Conservation (phyloP, 1,284 basidiomycete species). For the Kalmanozyma brasiliensis region DNA sequence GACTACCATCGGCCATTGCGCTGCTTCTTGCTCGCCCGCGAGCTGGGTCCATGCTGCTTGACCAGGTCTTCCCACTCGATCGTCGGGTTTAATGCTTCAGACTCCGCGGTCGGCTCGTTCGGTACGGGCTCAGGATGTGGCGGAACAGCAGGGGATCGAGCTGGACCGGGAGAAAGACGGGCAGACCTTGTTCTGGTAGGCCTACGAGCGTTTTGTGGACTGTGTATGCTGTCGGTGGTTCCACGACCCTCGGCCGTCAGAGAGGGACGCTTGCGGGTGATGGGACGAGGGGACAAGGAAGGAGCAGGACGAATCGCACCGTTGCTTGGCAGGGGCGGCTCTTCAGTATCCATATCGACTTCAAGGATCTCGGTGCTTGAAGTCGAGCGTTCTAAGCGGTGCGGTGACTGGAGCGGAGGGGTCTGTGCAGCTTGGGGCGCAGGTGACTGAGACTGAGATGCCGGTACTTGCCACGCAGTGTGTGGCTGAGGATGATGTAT, state of each 20-base stretch:
- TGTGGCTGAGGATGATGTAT: neutral
- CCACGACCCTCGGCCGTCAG: constrained; percentile 15
- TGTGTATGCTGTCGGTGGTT: constrained; percentile 39
- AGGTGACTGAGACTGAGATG: neutral
- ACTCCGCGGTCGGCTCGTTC: neutral
- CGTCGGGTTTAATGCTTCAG: constrained; percentile 26
- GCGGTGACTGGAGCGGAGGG: no score
- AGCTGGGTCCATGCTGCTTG: constrained; percentile 9
- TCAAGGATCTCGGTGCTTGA: constrained; percentile 5
- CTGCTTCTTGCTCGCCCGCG: neutral
- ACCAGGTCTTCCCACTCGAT: constrained; percentile 32
- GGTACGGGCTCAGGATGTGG: neutral
- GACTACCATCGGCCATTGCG: constrained; percentile 20
- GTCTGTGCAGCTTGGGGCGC: neutral
- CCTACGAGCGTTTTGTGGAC: constrained; percentile 8
- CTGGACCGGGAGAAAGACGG: neutral
- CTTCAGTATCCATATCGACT: constrained; percentile 33
- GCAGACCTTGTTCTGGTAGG: neutral
- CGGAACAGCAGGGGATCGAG: neutral
- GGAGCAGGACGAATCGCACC: neutral
- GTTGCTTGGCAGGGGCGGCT: neutral
- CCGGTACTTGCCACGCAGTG: neutral
- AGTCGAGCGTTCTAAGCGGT: neutral
- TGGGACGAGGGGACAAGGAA: neutral
- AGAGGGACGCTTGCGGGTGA: neutral